Evolutionary conservation across 352 stramenopile genomes (phyloP), one percentile per base, ranked within the genome.

Genomic region (Globisporangium abappressorium): DNA sequence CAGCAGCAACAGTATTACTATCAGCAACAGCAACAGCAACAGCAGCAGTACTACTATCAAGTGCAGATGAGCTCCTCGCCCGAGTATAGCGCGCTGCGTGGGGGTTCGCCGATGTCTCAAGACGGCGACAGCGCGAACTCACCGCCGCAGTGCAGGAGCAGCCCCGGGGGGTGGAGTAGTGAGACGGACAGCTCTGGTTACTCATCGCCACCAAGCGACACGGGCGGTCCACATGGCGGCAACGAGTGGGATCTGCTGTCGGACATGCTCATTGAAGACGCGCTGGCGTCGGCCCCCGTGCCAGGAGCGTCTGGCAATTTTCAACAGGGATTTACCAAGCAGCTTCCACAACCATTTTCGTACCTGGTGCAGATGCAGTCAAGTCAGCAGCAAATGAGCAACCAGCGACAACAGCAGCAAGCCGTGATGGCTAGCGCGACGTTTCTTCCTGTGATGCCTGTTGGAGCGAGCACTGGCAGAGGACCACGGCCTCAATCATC

Each of bases 241-340:
- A 65, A 76, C 43, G 76, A 90, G 51, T 90, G 80, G 80, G 75
- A 85, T n/a, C 63, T 90, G 38, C 69, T 90, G 20, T 85, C 75
- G 22, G 80, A 90, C 54, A 73, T 90, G 55, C 65, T 88, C 22
- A 74, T 85, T 20, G 74, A 85, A 38, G 80, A 90, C 57, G 76
- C 81, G 8, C 46, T 87, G 12, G 66, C 30, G 1, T 43, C 60
- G 33, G 43, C 72, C 2, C 57, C 57, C 4, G n/a, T 47, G 14
- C 49, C n/a, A 12, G 24, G 26, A 9, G 5, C 38, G 2, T n/a
- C 36, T 49, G 41, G 3, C 15, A 49, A 20, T n/a, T 56, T 26
- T 18, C 51, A 51, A 15, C 62, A 67, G 9, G 34, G 20, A 14
- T 28, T 64, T 3, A 26, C 22, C 59, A 64, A 64, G 41, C 56